Evolutionary conservation across 1,284 basidiomycete species (phyloP), one percentile per base, ranked within the genome.

Genomic region (Trametes pubescens): DNA sequence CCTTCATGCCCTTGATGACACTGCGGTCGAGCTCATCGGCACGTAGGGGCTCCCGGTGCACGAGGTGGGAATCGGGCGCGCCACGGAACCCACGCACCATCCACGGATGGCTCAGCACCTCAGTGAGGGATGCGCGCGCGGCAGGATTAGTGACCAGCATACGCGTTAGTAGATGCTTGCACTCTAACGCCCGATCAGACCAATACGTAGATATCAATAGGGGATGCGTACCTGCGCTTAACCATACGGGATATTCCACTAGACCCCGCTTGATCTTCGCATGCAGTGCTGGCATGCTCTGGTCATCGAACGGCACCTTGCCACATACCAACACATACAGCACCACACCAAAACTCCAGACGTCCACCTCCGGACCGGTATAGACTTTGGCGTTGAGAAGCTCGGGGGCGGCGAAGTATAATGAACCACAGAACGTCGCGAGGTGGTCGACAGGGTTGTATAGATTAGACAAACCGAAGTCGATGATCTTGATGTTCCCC

Each of bases 401-500:
- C 77, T 99, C 96, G 4, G 97, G 98, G 0, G 97, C 97, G 46
- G 97, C 96, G 80, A 99, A 99, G 81, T 99, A 99, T 21, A 99
- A 83, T 1, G 94, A 98, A 26, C 97, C 96, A 72, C 97, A 99
- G 76, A 99, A 99, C 0, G 98, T 99, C 32, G 91, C 89, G 0
- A 99, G 88, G 74, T 97, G 93, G 46, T 82, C 76, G 24, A 82
- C 76, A 1, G 98, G 97, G 69, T 97, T 91, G 77, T 91, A 99
- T n/a, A 99, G 84, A 77, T 99, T 99, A 32, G 96, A 98, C 11
- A 99, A 85, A 49, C 97, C 97, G 80, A 99, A 99, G 79, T 99
- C 97, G 77, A 99, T 99, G 67, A 99, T 99, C 84, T 99, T 99
- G 85, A 99, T 98, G 79, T 99, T 99, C 14, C 97, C 97, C 0